Conservation (phyloP, 768 basidiomycete genomes). For the Nidularia sp. region DNA sequence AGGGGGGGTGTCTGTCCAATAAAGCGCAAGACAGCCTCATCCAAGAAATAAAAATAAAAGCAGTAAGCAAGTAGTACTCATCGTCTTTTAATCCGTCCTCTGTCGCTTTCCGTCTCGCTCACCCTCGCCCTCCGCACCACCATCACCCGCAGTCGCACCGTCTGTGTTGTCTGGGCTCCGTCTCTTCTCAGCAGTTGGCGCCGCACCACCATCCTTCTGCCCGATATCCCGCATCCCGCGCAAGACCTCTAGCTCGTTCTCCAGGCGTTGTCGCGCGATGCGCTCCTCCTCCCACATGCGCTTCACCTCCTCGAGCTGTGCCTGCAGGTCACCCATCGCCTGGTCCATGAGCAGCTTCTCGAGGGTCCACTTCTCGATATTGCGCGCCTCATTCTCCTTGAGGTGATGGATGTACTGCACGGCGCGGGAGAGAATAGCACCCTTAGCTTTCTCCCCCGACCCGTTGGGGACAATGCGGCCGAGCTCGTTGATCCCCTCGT, state of each 20-base stretch:
- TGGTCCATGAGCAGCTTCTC: constrained; percentile 92
- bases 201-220: background rate
- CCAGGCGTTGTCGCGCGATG: constrained; percentile 49
- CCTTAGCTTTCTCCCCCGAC: constrained; percentile 85
- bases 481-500: constrained; percentile 92
- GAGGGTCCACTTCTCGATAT: constrained; percentile 91
- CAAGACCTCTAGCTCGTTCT: constrained; percentile 61
- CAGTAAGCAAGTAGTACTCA: background rate
- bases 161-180: constrained; percentile 35
- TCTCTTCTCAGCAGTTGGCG: constrained; percentile 20
- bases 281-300: constrained; percentile 81
- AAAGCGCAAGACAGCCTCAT: background rate
- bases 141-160: constrained; percentile 16
- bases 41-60: background rate
- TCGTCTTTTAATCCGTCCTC: constrained; percentile 28
- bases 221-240: constrained; percentile 27
- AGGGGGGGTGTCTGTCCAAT: too few species aligned
- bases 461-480: constrained; percentile 85
- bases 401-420: constrained; percentile 91
- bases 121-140: constrained; percentile 17
- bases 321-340: constrained; percentile 83
- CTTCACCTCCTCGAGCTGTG: constrained; percentile 78
- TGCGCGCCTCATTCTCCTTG: constrained; percentile 85
- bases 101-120: constrained; percentile 36
- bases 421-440: constrained; percentile 81